A percentile compares a stretch with the other conserved stretches of the same genome.
phyloP scores from a whole-genome alignment of 202 grass and related monocot species.

The Carex arenaria region DNA sequence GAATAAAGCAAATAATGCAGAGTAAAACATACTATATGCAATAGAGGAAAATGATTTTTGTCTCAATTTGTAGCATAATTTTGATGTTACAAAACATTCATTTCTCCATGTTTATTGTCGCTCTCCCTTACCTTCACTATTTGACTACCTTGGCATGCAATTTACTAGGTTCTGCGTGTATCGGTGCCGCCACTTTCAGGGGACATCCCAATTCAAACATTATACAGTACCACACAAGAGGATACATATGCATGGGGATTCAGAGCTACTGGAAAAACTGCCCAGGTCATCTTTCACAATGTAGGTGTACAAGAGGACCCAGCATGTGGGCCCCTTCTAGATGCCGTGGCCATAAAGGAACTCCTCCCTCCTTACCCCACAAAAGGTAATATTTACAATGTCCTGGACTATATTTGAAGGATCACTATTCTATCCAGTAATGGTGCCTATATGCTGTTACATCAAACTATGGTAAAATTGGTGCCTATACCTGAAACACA shows the following conservation, averaged over 20 bases:
- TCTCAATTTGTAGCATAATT: background rate
- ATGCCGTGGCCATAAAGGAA: slow-evolving; percentile 92
- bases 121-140: background rate
- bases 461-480: background rate
- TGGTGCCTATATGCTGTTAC: background rate
- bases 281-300: slow-evolving; percentile 77
- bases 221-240: slow-evolving; percentile 67
- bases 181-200: slow-evolving; percentile 58
- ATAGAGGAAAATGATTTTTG: background rate
- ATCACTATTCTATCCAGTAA: background rate
- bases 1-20: background rate
- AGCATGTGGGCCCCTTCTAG: slow-evolving; percentile 68
- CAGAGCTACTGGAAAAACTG: slow-evolving; percentile 32
- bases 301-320: slow-evolving; percentile 74
- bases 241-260: slow-evolving; percentile 94
- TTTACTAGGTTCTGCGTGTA: slow-evolving; percentile 40
- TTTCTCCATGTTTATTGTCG: background rate
- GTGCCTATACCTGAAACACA: background rate
- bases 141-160: background rate
- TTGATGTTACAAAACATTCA: background rate
- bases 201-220: slow-evolving; percentile 73
- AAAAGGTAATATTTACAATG: slow-evolving; percentile 35
- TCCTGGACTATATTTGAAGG: background rate
- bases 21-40: background rate
- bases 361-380: slow-evolving; percentile 65